Base-by-base conservation (phyloP, 495 filamentous ascomycete species). In the Patellaria atrata region DNA sequence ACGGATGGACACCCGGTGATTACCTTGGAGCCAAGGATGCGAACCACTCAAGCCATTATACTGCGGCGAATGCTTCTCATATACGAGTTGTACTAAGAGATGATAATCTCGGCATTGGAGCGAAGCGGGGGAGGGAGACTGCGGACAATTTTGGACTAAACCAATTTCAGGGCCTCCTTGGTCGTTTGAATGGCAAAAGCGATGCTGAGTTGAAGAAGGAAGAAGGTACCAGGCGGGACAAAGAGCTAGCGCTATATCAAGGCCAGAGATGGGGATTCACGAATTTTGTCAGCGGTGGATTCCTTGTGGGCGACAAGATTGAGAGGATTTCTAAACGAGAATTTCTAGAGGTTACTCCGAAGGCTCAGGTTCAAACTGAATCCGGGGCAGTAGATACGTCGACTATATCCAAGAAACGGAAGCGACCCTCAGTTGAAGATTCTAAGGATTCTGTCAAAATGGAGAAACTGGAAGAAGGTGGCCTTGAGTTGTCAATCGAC, bases 1-100 rank as follows among this genome's bases (percentile, higher is more conserved):
- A 94, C 48, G 87, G 87, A 29, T 97, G 87, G 87, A 71, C 71
- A 27, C 87, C 87, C 0, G 87, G 87, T 16, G 63, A 71, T 39
- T 76, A 69, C 31, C 68, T 97, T 18, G 89, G 87, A 18, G 76
- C 74, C 6, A 68, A 73, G 38, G 64, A 80, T 48, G 71, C 82
- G 2, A 42, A 72, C 0, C 82, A 93, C 50, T 64, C 78, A 30
- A 68, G 76, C 28, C 65, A 77, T 38, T 75, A 83, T 53, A 84
- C 79, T 22, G 68, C 74, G 2, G 80, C 74, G 19, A 89, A 72
- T 55, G 65, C 75, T 25, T 76, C 79, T 0, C 77, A 85, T 44
- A 83, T 93, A 35, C 73, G 71, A 30, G 76, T 93, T 20, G 54
- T 67, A 13, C 54, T 94, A 24, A 93, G 91, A 55, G 86, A 94